Evolutionary conservation across 768 basidiomycete species (phyloP), one percentile per base, ranked within the genome.

Genomic region (Lactifluus pinguis): DNA sequence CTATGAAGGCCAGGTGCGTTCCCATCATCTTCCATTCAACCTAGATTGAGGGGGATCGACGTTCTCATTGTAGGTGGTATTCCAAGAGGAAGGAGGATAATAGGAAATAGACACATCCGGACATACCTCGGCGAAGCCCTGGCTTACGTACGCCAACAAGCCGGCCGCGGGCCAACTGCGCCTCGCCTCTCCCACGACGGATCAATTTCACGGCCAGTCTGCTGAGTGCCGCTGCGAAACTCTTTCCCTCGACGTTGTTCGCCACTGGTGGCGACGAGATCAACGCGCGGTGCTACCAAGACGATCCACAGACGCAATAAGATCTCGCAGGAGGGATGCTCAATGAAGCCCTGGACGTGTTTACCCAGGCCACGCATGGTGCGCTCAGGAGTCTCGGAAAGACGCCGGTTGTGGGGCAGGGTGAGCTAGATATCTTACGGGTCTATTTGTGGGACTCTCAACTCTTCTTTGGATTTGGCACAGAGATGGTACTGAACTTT

Each of bases 101-200:
- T 90, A 84, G 82, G 91, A 92, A 75, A 80, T 93, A 55, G 92
- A 92, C 69, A 88, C 81, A 2, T 92, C 92, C 0, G 92, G 91
- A 0, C 92, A 93, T 71, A 89, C 89, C 2, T 76, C 85, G 0
- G 72, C 75, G 2, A 71, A 76, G 2, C 86, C 85, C 0, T 87
- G 87, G 85, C 17, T 73, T 0, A 73, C 69, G 5, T 89, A 81
- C 59, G 87, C 87, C 6, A 78, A 74, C 64, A 85, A 92, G 63
- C 91, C 92, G 1, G 92, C 91, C 0, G 81, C 90, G 0, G 92
- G 92, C 0, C 90, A 94, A 68, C 80, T 93, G 11, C 85, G 87
- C 45, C 78, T 94, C 55, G 84, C 86, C 0, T 78, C 83, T 6
- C 69, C 78, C 0, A 78, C 76, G 2, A 85, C 85, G 8, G n/a